Evolutionary conservation across 805 yeast species (phyloP).

Genomic region (Hanseniaspora meyeri): DNA sequence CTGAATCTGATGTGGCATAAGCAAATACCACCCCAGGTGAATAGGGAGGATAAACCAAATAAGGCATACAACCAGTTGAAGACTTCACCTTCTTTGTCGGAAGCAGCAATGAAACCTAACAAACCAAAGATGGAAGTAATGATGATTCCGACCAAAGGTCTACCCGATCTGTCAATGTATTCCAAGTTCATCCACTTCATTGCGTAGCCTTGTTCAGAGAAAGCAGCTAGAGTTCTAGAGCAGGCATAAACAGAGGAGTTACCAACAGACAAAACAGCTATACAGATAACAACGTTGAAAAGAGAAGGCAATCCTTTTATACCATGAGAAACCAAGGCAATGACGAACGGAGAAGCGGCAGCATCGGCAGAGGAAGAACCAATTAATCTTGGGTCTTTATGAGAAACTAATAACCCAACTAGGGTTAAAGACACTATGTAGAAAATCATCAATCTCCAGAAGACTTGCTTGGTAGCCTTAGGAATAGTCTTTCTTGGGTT

Average conservation of each 20-base stretch:
- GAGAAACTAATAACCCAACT: slow-evolving; percentile 39
- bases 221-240: slow-evolving; percentile 52
- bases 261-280: slow-evolving; percentile 59
- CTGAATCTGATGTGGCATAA: slow-evolving; percentile 52
- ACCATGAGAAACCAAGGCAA: slow-evolving; percentile 55
- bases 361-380: slow-evolving; percentile 44
- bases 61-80: slow-evolving; percentile 55
- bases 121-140: slow-evolving; percentile 44
- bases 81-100: slow-evolving; percentile 39
- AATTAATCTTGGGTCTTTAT: slow-evolving; percentile 32
- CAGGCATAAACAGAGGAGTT: slow-evolving; percentile 59
- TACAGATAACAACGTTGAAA: slow-evolving; percentile 54
- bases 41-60: slow-evolving; percentile 48
- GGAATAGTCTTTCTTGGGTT: slow-evolving; percentile 40
- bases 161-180: slow-evolving; percentile 53
- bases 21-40: slow-evolving; percentile 54
- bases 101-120: slow-evolving; percentile 47
- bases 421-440: slow-evolving; percentile 35
- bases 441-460: slow-evolving; percentile 43
- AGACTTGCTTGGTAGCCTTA: slow-evolving; percentile 42
- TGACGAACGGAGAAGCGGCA: slow-evolving; percentile 66
- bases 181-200: slow-evolving; percentile 38
- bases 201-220: slow-evolving; percentile 55
- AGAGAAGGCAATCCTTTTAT: slow-evolving; percentile 52
- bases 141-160: slow-evolving; percentile 49